Evolutionary conservation across 2,329 filamentous ascomycete species (phyloP), one percentile per base, ranked within the genome.

Genomic region (Ascocoryne sarcoides): DNA sequence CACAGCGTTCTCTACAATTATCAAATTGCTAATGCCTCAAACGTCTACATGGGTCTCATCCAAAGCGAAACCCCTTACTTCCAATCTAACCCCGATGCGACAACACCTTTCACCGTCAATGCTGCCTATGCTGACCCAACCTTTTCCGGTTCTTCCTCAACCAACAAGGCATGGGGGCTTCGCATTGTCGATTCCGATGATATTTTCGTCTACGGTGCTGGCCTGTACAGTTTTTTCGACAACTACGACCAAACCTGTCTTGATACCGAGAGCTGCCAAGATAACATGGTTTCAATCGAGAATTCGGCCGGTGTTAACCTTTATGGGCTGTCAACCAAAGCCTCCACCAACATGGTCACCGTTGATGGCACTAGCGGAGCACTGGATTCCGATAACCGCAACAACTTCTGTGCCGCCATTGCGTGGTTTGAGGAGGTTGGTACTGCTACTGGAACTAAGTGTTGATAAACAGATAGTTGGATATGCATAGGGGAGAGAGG

Each of bases 21-120:
- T 68, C 84, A 94, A 63, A 67, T 95, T 55, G 67, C 73, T 57
- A 80, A 81, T 47, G 85, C 88, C 2, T 71, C 77, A 56, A 82
- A 89, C 57, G 71, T 94, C 47, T 94, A 83, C 67, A 81, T 93
- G 73, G 80, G 76, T 9, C 66, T 85, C 37, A 86, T 94, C 54
- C 89, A 95, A 66, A 85, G 84, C 3, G 90, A 95, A 66, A 95
- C 88, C 4, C 84, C 88, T 21, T 88, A 85, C 69, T 87, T 82
- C 71, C 85, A 94, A 65, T 75, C 82, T 59, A 89, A 90, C 66
- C 86, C 88, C 4, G 73, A 82, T 51, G 75, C 85, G 2, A 70
- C 74, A 8, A 69, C 74, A 8, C 83, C 80, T 29, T 87, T 83
- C 62, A 66, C 66, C 0, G 63, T 68, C 47, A 76, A 81, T 53